A percentile compares a stretch with the other conserved stretches of the same genome.
phyloP scores from a whole-genome alignment of 768 basidiomycete genomes.

The Russula emetica region DNA sequence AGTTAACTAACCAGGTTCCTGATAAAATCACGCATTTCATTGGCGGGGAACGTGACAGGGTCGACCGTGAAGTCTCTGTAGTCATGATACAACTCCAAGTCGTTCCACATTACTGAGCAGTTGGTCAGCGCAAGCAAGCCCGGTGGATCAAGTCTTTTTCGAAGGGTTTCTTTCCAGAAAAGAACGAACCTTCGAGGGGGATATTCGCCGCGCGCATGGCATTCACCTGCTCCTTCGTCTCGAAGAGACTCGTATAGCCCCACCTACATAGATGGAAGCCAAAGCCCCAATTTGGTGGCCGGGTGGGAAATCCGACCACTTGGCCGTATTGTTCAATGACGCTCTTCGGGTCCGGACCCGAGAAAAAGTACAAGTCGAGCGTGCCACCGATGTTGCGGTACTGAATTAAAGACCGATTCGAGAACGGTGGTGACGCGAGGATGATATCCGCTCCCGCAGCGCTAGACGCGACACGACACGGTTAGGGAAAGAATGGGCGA shows the following conservation, averaged over 20 bases:
- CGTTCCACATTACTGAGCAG: constrained; percentile 68
- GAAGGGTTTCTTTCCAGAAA: background rate
- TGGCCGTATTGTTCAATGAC: constrained; percentile 70
- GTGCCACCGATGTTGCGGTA: constrained; percentile 74
- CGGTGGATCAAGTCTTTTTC: background rate
- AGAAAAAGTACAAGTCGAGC: constrained; percentile 75
- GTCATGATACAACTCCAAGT: constrained; percentile 69
- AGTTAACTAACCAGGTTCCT: constrained; percentile 46
- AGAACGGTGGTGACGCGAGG: constrained; percentile 53
- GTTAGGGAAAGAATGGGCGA: background rate
- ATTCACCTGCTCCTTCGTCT: constrained; percentile 50
- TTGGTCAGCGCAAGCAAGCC: background rate
- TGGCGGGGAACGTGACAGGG: constrained; percentile 55
- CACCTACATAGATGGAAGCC: constrained; percentile 73
- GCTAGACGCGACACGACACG: constrained; percentile 34
- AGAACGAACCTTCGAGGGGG: constrained; percentile 61
- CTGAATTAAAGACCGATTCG: constrained; percentile 58
- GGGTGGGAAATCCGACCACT: constrained; percentile 62
- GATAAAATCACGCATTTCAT: constrained; percentile 53
- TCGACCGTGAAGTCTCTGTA: constrained; percentile 66
- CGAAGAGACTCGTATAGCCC: constrained; percentile 51
- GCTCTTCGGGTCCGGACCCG: constrained; percentile 44
- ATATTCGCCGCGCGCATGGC: constrained; percentile 64
- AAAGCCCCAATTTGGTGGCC: constrained; percentile 73
- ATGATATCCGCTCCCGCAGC: constrained; percentile 69